Evolutionary conservation across 1,284 basidiomycete species (phyloP), one percentile per base, ranked within the genome.

Genomic region (Porogramme epimiltina): DNA sequence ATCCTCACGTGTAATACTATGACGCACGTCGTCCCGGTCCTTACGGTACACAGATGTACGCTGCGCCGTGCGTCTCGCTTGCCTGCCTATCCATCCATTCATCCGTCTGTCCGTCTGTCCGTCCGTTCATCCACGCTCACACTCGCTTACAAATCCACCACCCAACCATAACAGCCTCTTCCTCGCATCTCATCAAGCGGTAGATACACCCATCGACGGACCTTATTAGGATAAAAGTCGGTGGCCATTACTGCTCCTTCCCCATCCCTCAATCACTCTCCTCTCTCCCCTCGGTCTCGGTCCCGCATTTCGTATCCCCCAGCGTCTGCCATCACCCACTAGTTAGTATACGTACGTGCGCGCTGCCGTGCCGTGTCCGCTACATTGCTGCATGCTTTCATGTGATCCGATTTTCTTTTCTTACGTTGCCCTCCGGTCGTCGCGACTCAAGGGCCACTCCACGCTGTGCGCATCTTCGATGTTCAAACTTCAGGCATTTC

Each of bases 1-100:
- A 68, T 66, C 61, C 58, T 58, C 63, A 65, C 60, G 58, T 70
- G 69, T 70, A 70, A 70, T 68, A 64, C 66, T 70, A 70, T 70
- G 66, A 67, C 66, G 64, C 66, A 69, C 62, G 61, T 61, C 57
- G 60, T 56, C 56, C 58, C 63, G 61, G 63, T 66, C 59, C 56
- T 64, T 66, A 60, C 59, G 55, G 59, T 63, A 61, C 57, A 57
- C 52, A 56, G 47, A 56, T 60, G 63, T 64, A 63, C 61, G 62
- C 65, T 63, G 61, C 54, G 67, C 59, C 62, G 60, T 65, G 64
- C 61, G 62, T 63, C 60, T n/a, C n/a, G n/a, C n/a, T n/a, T n/a
- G n/a, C n/a, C n/a, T n/a, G n/a, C n/a, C n/a, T n/a, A n/a, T n/a
- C n/a, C n/a, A n/a, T n/a, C n/a, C n/a, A n/a, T n/a, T n/a, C n/a